Evolutionary conservation across 192 early-diverging fungal genomes (phyloP).

Genomic region (Lobosporangium transversale): DNA sequence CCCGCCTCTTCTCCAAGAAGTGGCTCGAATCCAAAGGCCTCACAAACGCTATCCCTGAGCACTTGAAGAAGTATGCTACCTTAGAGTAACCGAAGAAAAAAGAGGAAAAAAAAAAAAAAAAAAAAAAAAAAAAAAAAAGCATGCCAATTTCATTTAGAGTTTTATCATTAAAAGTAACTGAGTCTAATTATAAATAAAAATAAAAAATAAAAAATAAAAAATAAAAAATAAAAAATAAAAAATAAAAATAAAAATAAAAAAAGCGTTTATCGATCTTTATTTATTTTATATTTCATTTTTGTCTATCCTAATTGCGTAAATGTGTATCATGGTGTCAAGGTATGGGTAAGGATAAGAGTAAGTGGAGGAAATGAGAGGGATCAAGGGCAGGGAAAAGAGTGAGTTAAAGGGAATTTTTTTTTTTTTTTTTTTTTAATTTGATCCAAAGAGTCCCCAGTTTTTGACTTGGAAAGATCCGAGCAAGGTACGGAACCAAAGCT

Average conservation of each 20-base stretch:
- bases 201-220: background rate
- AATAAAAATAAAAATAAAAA: background rate
- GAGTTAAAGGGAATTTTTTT: no score
- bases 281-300: background rate
- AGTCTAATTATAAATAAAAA: background rate
- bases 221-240: background rate
- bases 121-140: no score
- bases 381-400: no score
- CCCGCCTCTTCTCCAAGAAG: constrained; percentile 80
- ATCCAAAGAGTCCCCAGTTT: constrained; percentile 71
- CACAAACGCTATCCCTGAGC: constrained; percentile 77
- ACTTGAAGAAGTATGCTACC: constrained; percentile 88
- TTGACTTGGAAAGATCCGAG: constrained; percentile 55
- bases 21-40: constrained; percentile 93
- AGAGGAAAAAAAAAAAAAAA: background rate
- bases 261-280: background rate
- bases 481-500: constrained; percentile 57
- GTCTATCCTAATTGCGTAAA: no score
- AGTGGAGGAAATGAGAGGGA: no score
- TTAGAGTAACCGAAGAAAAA: constrained; percentile 45
- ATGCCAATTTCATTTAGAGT: no score
- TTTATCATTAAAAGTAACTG: no score
- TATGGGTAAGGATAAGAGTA: no score
- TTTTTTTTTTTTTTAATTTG: background rate
- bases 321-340: no score